A percentile compares a stretch with the other conserved stretches of the same genome.
Conservation (phyloP, 305 asterid species). For the Fraxinus nigra region DNA sequence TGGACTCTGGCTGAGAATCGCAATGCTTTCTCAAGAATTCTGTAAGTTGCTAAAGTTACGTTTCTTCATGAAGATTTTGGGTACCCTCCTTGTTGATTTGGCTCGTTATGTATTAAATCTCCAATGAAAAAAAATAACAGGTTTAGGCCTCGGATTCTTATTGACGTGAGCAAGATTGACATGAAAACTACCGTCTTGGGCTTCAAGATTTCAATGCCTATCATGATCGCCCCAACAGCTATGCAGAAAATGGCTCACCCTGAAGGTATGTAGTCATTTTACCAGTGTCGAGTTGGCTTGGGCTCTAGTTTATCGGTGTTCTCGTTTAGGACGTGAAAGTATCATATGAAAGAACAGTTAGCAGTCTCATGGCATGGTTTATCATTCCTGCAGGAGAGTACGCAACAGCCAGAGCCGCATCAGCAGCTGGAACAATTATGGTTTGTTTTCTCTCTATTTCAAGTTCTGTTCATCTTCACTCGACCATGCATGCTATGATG, state of each 20-base stretch:
- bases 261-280: conserved; percentile 64
- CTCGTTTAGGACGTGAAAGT: neutral
- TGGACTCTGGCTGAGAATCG: conserved; percentile 50
- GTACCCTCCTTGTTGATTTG: neutral
- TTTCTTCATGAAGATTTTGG: neutral
- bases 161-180: conserved; percentile 54
- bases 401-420: conserved; percentile 96
- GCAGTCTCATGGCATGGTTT: conserved; percentile 19
- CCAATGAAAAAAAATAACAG: conserved; percentile 21
- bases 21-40: conserved; percentile 50
- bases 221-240: conserved; percentile 91
- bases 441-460: conserved; percentile 39
- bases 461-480: neutral
- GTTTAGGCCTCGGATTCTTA: conserved; percentile 52
- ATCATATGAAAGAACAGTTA: neutral
- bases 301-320: no score
- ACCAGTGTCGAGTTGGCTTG: conserved; percentile 18
- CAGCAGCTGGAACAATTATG: conserved; percentile 95
- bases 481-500: neutral
- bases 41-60: conserved; percentile 28
- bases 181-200: conserved; percentile 53
- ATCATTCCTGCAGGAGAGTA: conserved; percentile 65
- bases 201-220: conserved; percentile 73
- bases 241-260: conserved; percentile 97
- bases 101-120: neutral